phyloP scores from a whole-genome alignment of 768 basidiomycete genomes.

The Tylopilus felleus region DNA sequence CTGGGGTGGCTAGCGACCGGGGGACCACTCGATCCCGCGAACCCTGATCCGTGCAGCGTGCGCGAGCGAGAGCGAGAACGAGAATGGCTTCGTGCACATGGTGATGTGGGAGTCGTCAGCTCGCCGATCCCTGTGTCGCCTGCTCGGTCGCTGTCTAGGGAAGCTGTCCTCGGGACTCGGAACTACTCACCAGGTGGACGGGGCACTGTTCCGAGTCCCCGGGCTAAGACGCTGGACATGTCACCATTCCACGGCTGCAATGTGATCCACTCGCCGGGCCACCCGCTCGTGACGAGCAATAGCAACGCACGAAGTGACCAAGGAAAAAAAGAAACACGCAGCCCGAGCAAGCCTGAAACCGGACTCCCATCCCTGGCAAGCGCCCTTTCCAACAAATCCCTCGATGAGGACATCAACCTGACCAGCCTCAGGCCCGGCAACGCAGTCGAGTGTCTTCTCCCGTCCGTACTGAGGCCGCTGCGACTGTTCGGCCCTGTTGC shows the following conservation, averaged over 20 bases:
- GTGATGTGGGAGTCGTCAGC: not conserved
- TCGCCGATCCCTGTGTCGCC: slow-evolving; percentile 2
- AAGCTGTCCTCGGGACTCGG: not conserved
- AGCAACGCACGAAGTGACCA: not conserved
- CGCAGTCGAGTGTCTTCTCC: slow-evolving; percentile 15
- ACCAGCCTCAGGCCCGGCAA: not conserved
- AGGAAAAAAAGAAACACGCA: not conserved
- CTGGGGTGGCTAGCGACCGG: slow-evolving; percentile 22
- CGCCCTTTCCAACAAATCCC: slow-evolving; percentile 18
- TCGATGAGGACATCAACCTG: slow-evolving; percentile 12
- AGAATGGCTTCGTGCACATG: not conserved
- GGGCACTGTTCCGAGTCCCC: not conserved
- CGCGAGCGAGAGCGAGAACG: slow-evolving; percentile 3
- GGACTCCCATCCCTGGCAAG: slow-evolving; percentile 17
- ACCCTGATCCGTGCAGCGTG: slow-evolving; percentile 14
- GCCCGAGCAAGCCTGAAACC: not conserved
- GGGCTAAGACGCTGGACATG: not conserved
- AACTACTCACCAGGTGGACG: slow-evolving; percentile 1
- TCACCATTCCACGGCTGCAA: slow-evolving; percentile 1
- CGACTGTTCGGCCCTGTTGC: slow-evolving; percentile 14
- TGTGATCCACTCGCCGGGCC: not conserved
- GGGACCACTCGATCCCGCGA: slow-evolving; percentile 27
- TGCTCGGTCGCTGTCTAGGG: not conserved
- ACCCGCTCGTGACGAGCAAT: not conserved
- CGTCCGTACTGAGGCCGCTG: slow-evolving; percentile 21